Percentiles rank a stretch among this genome's conserved stretches.
Conservation (phyloP, 192 early-diverging fungal genomes). For the Coemansia sp. region DNA sequence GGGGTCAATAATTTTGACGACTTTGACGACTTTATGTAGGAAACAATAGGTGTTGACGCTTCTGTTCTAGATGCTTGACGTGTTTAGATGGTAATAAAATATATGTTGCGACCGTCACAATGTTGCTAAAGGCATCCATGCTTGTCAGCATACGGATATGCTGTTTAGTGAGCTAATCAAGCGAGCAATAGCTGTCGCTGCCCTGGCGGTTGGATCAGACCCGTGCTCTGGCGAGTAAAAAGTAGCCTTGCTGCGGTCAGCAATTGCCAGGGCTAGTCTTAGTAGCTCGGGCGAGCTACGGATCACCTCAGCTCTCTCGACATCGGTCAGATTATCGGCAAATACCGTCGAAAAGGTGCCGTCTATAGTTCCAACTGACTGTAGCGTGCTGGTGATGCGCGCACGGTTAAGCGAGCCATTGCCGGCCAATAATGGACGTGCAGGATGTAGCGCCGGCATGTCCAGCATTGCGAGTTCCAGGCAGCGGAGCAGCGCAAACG, state of each 20-base stretch:
- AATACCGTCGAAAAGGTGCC: constrained; percentile 21
- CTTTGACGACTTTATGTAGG: constrained; percentile 55
- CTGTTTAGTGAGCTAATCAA: constrained; percentile 12
- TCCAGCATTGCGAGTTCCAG: constrained; percentile 25
- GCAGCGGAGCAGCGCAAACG: constrained; percentile 16
- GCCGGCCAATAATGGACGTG: constrained; percentile 21
- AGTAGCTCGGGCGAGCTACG: constrained; percentile 14
- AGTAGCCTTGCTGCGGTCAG: not conserved
- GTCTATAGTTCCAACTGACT: constrained; percentile 10
- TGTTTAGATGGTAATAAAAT: not conserved
- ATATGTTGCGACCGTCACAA: too few relatives aligned
- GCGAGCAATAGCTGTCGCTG: constrained; percentile 2
- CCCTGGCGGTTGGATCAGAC: not conserved
- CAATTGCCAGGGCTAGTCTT: not conserved
- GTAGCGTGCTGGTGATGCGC: constrained; percentile 1
- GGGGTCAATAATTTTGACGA: constrained; percentile 57
- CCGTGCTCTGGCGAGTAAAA: not conserved
- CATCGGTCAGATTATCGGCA: constrained; percentile 8
- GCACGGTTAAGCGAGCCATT: constrained; percentile 10
- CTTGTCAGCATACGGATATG: constrained; percentile 9
- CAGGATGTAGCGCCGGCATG: constrained; percentile 25
- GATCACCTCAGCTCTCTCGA: constrained; percentile 36
- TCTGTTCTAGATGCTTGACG: not conserved
- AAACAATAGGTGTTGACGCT: not conserved
- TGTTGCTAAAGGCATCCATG: not conserved